These are phyloP conservation scores for Lentinula lateritia DNA, from an alignment of 768 basidiomycete species.

Conservation along the genomic window DNA sequence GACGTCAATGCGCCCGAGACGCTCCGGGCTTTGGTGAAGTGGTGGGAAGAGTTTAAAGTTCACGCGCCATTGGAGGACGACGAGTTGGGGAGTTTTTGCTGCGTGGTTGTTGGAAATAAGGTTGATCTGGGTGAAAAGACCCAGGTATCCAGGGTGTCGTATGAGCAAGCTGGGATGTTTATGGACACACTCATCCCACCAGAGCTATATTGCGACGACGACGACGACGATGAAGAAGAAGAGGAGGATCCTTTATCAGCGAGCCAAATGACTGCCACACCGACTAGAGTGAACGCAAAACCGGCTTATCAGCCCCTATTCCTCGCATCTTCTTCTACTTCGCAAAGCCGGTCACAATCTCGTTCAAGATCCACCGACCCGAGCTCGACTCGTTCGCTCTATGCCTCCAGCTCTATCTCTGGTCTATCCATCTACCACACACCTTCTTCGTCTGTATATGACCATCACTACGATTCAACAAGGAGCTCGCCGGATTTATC, in stretches of 20 bases:
- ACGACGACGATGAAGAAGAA: conserved; percentile 8
- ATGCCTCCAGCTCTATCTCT: conserved; percentile 21
- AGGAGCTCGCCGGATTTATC: conserved; percentile 50
- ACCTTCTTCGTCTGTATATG: conserved; percentile 71
- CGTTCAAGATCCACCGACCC: conserved; percentile 1
- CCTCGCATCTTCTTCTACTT: conserved; percentile 3
- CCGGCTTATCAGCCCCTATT: conserved; percentile 4
- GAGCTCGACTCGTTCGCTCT: neutral
- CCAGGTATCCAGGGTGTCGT: conserved; percentile 20
- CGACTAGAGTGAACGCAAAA: neutral
- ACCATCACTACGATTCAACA: conserved; percentile 49
- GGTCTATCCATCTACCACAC: conserved; percentile 68
- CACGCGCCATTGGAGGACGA: conserved; percentile 63
- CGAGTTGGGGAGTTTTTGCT: conserved; percentile 59
- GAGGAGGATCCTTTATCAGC: conserved; percentile 16
- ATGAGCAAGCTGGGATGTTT: conserved; percentile 44
- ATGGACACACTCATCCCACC: conserved; percentile 53
- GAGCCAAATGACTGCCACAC: conserved; percentile 17
- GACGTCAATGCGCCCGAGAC: conserved; percentile 67
- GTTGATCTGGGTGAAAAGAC: conserved; percentile 40
- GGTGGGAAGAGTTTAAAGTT: conserved; percentile 77
- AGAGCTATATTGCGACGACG: neutral
- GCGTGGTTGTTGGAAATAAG: conserved; percentile 79
- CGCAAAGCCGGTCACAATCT: neutral
- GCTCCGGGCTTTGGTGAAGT: conserved; percentile 52